Percentiles rank a stretch among this genome's conserved stretches.
Evolutionary conservation across 768 basidiomycete genomes (phyloP).

Genomic region (Coprinellus micaceus): DNA sequence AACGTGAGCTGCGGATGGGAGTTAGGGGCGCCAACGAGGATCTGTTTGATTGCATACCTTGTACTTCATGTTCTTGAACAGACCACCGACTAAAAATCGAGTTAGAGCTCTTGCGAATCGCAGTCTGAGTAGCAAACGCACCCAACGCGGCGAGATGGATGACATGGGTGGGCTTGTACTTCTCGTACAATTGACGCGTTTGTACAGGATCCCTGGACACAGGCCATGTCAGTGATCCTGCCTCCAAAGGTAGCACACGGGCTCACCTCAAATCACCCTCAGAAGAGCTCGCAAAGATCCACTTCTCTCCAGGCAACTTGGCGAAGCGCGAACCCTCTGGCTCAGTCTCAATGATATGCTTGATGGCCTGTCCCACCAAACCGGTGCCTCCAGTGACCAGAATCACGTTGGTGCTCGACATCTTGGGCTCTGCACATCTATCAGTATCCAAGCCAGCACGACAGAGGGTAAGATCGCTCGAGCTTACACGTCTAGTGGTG

Average conservation of each 20-base stretch:
- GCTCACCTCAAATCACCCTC: constrained; percentile 82
- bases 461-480: too few species aligned
- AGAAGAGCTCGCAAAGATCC: constrained; percentile 77
- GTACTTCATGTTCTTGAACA: constrained; percentile 95
- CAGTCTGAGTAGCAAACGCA: too few species aligned
- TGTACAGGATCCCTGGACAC: constrained; percentile 59
- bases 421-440: neutral
- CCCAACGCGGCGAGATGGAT: constrained; percentile 94
- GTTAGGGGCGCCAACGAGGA: neutral
- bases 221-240: neutral
- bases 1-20: constrained; percentile 68
- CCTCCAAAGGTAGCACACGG: neutral
- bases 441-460: too few species aligned
- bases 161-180: constrained; percentile 92
- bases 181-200: constrained; percentile 75
- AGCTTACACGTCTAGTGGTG: too few species aligned
- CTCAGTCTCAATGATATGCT: constrained; percentile 75
- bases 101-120: constrained; percentile 2
- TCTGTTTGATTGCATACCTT: constrained; percentile 48
- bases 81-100: constrained; percentile 68
- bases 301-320: constrained; percentile 69
- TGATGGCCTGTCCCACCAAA: constrained; percentile 82
- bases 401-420: constrained; percentile 43
- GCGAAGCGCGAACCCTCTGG: constrained; percentile 77
- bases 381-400: constrained; percentile 86